Conservation (phyloP, 108 stramenopile species). For the Nitzschia sp. region DNA sequence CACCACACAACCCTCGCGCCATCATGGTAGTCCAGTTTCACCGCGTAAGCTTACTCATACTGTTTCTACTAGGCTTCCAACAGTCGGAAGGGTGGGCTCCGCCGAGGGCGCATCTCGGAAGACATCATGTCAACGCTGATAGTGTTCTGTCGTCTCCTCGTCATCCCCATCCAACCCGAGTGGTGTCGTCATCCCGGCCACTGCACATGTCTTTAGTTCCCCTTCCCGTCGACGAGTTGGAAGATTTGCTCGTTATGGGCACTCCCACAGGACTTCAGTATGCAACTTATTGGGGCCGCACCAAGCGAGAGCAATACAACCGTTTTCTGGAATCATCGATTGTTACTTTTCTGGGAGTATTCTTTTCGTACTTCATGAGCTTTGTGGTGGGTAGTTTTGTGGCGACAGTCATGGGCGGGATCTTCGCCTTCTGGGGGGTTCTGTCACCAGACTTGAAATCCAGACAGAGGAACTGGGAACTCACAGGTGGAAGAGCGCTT, state of each 20-base stretch:
- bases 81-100: no score
- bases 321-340: conserved; percentile 58
- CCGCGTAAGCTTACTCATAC: no score
- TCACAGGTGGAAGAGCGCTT: conserved; percentile 67
- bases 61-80: no score
- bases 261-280: conserved; percentile 74
- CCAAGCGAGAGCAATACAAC: conserved; percentile 62
- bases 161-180: no score
- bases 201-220: conserved; percentile 65
- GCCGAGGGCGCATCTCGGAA: no score
- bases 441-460: conserved; percentile 76
- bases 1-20: no score
- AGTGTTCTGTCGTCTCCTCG: no score
- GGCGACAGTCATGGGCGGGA: conserved; percentile 61
- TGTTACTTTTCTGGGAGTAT: conserved; percentile 66
- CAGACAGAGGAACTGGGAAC: conserved; percentile 78
- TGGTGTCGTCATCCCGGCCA: no score
- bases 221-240: conserved; percentile 54
- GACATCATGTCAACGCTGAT: no score
- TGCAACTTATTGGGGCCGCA: conserved; percentile 66
- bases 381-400: conserved; percentile 79
- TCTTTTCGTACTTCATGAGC: conserved; percentile 72
- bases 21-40: no score
- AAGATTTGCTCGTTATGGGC: conserved; percentile 45
- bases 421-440: conserved; percentile 74